Conservation (phyloP, 202 grass and related monocot genomes). For the Setaria italica region DNA sequence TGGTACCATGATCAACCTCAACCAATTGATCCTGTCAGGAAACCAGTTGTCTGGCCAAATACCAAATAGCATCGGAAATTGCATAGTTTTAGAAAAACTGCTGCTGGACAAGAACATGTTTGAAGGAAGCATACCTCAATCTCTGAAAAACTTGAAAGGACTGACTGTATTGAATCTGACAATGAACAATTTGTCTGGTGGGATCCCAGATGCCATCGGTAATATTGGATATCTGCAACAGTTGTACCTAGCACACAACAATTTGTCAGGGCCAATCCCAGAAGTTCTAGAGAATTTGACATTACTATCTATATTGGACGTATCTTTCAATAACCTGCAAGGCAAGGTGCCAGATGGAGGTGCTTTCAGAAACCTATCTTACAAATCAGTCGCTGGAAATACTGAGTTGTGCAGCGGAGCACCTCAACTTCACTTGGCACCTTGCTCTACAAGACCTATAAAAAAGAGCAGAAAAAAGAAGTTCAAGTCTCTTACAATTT, state of each 20-base stretch:
- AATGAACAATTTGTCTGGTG: conserved; percentile 45
- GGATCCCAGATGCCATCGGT: conserved; percentile 27
- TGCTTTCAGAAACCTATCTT: conserved; percentile 22
- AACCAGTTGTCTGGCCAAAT: conserved; percentile 49
- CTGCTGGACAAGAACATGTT: conserved; percentile 41
- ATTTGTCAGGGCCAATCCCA: conserved; percentile 37
- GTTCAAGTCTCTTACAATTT: no score
- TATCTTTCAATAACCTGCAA: conserved; percentile 50
- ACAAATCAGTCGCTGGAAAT: not conserved
- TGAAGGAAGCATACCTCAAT: conserved; percentile 35
- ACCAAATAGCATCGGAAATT: conserved; percentile 34
- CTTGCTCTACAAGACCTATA: not conserved
- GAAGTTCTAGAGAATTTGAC: conserved; percentile 33
- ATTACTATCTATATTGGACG: conserved; percentile 8
- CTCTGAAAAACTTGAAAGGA: conserved; percentile 26
- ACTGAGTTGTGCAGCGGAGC: not conserved
- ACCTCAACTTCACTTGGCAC: conserved; percentile 20
- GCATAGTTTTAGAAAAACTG: conserved; percentile 11
- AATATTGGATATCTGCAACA: conserved; percentile 27
- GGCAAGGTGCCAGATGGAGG: conserved; percentile 38
- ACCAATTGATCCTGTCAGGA: conserved; percentile 33
- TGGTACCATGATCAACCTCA: conserved; percentile 35
- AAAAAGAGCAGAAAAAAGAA: no score
- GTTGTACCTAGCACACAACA: conserved; percentile 34
- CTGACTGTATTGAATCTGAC: conserved; percentile 31